These are phyloP conservation scores for Cordyceps farinosa DNA, from an alignment of 2,329 filamentous ascomycete species.

Conservation along the genomic window DNA sequence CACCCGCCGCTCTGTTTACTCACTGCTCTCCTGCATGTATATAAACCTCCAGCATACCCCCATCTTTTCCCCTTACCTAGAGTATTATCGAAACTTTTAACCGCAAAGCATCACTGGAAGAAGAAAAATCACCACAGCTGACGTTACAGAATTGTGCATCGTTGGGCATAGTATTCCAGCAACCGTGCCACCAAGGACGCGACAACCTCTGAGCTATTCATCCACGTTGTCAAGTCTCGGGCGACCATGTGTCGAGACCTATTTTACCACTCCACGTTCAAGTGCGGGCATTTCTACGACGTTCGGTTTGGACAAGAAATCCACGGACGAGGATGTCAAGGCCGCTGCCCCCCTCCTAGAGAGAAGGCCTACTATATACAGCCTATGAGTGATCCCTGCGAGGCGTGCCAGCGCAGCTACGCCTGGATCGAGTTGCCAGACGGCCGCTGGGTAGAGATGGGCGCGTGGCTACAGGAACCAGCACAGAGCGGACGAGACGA, in stretches of 20 bases:
- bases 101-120: background rate
- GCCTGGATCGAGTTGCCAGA: background rate
- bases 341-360: background rate
- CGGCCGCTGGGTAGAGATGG: background rate
- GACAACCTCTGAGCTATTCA: no score
- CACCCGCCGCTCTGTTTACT: background rate
- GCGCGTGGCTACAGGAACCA: background rate
- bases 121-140: background rate
- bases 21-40: background rate
- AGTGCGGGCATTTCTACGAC: background rate
- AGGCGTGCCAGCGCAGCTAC: background rate
- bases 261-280: background rate
- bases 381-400: background rate
- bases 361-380: background rate
- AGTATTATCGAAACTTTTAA: no score
- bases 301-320: background rate
- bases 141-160: background rate
- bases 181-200: background rate
- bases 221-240: background rate
- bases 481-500: background rate
- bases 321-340: background rate
- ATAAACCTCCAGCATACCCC: background rate
- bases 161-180: background rate
- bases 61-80: no score
- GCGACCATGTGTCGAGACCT: background rate